Base-by-base conservation (phyloP, 2,329 filamentous ascomycete species). In the Talaromyces sp. region DNA sequence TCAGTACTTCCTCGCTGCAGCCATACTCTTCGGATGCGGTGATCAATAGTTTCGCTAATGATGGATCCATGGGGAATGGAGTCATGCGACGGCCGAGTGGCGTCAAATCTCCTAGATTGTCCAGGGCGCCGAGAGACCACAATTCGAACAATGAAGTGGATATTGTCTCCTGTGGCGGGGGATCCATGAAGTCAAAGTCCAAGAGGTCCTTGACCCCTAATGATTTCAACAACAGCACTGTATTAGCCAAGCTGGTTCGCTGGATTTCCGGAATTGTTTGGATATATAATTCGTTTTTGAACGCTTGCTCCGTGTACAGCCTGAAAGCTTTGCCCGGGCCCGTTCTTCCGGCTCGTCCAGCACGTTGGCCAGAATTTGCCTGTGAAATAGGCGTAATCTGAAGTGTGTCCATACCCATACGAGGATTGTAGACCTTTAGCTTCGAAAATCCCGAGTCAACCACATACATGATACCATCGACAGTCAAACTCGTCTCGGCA, bases 101-200 rank as follows among this genome's bases (percentile, higher is more conserved):
- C 0, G 95, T 99, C 31, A 99, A 84, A 69, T 97, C 92, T 41
- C 95, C 96, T 16, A 98, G 85, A 71, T 99, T 97, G 75, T 97
- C 92, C 13, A 99, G 80, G 0, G 95, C 94, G 1, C 95, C 95
- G 0, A 99, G 83, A 0, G 95, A 93, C 95, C 95, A 99, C 0
- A 99, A 86, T 72, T 99, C 95, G 78, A 98, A 99, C 41, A 99
- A 88, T 3, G 93, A 97, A 0, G 95, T 99, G 0, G 92, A 94
- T 69, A 99, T 98, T 0, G 93, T 97, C 73, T 99, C 96, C 78
- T 99, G 95, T 0, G 95, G 95, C 7, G 95, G 95, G 1, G 95
- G 95, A 70, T 99, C 95, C 94, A 99, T 98, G 72, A 99, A 99
- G 76, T 98, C 93, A 73, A 99, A 99, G 76, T 99, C 94, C 0